phyloP scores from a whole-genome alignment of 1,139 yeast genomes.

The Suhomyces yuchorum region DNA sequence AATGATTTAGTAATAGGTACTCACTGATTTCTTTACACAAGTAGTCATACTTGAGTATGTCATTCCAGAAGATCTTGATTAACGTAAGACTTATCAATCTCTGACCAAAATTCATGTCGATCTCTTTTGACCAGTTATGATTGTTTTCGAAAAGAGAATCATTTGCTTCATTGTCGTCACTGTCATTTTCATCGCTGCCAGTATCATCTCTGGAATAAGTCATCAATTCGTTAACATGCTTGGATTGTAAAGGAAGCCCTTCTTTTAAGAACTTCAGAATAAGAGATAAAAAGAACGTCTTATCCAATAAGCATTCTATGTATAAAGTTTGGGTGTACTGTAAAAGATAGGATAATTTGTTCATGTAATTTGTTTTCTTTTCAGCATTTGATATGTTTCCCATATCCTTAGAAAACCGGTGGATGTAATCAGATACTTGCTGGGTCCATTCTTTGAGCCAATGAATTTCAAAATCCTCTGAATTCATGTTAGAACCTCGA shows the following conservation, averaged over 20 bases:
- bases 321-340: conserved; percentile 65
- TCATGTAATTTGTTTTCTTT: conserved; percentile 49
- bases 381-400: conserved; percentile 27
- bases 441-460: conserved; percentile 91
- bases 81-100: conserved; percentile 52
- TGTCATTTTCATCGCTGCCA: conserved; percentile 15
- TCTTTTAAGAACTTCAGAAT: conserved; percentile 57
- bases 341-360: conserved; percentile 58
- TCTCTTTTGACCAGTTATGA: conserved; percentile 13
- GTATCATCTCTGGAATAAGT: conserved; percentile 12
- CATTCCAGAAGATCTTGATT: conserved; percentile 72
- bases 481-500: conserved; percentile 4
- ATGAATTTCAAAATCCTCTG: conserved; percentile 49
- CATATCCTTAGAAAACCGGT: conserved; percentile 50
- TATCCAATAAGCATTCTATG: conserved; percentile 67
- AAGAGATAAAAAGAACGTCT: conserved; percentile 62
- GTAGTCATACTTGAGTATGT: conserved; percentile 54
- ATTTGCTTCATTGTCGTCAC: conserved; percentile 10
- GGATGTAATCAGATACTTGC: conserved; percentile 64
- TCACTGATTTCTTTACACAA: conserved; percentile 64
- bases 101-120: conserved; percentile 41
- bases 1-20: conserved; percentile 46
- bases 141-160: conserved; percentile 1
- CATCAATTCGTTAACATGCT: conserved; percentile 23
- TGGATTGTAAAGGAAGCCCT: conserved; percentile 48